Evolutionary conservation across 305 asterid species (phyloP), one percentile per base, ranked within the genome.

Genomic region (Petunia hybrid): DNA sequence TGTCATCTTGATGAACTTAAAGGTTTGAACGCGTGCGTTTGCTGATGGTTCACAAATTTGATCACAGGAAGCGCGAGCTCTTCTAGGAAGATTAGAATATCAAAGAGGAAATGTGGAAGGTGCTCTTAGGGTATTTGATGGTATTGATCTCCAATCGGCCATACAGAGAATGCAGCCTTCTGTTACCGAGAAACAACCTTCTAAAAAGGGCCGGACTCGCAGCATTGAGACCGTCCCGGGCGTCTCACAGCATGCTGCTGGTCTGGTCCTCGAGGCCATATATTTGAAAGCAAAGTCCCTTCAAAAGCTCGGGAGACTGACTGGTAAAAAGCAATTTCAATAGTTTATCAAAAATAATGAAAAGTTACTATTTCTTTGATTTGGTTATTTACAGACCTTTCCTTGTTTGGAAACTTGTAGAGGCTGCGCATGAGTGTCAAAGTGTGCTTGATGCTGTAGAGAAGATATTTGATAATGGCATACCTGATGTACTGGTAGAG

Each of bases 61-160:
- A 81, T 89, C 86, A 83, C 92, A 96, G 99, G 99, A 96, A 92
- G 98, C 98, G 77, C 91, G 98, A 88, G 98, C 99, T 86, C 97
- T 96, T 87, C 98, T 94, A 82, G 99, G 98, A 82, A 96, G 91
- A 89, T 88, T 96, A 81, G 99, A 96, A 87, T 96, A 96, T 86
- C 99, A 94, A 87, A 91, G 98, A 82, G 98, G 99, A 82, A 96
- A 96, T 89, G 91, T 92, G 79, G 99, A 94, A 85, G 90, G 97
- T 88, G 99, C 99, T 79, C 91, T 96, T 81, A 91, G 96, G 78
- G 99, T 96, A 78, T 96, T 96, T 81, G 97, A 94, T 83, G 98
- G 98, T 70, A 96, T 96, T 81, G 99, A 96, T 88, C 97, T 96
- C 83, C 97, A 89, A 82, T 97, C 98, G 45, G 98, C 98, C 84